Conservation (phyloP, 257 asterid species). For the Lithospermum erythrorhizon region DNA sequence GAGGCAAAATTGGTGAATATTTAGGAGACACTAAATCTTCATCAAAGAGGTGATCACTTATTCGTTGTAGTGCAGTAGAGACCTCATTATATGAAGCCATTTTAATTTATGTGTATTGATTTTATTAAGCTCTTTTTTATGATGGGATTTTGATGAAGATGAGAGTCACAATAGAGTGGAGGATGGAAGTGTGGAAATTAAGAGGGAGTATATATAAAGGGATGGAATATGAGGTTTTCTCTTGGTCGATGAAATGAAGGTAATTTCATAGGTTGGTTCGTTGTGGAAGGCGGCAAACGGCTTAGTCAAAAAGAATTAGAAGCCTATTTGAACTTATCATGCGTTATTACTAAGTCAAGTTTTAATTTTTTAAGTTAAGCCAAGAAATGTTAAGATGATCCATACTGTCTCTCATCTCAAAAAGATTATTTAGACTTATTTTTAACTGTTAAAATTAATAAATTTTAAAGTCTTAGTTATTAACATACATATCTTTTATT, state of each 20-base stretch:
- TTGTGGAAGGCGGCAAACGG: neutral
- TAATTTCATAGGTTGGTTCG: slow-evolving; percentile 2
- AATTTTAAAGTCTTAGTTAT: too few relatives aligned
- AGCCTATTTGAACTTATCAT: neutral
- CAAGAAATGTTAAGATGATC: too few relatives aligned
- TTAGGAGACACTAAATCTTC: neutral
- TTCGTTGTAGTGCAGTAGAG: neutral
- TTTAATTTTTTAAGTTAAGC: too few relatives aligned
- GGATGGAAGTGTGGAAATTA: neutral
- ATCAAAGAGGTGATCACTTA: neutral
- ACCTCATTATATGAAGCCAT: neutral
- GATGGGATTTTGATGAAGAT: neutral
- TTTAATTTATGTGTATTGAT: too few relatives aligned
- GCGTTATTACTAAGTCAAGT: neutral
- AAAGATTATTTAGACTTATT: too few relatives aligned
- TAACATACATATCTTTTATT: too few relatives aligned
- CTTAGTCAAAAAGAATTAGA: neutral
- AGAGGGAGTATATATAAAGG: neutral
- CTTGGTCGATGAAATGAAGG: neutral
- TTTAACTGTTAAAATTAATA: too few relatives aligned
- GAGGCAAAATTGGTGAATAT: neutral
- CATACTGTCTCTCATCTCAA: too few relatives aligned
- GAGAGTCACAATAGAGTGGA: neutral
- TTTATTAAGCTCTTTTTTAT: too few relatives aligned
- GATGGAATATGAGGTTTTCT: too few relatives aligned